phyloP scores from a whole-genome alignment of 176 grass and related monocot genomes.

The Carex myosuroides region DNA sequence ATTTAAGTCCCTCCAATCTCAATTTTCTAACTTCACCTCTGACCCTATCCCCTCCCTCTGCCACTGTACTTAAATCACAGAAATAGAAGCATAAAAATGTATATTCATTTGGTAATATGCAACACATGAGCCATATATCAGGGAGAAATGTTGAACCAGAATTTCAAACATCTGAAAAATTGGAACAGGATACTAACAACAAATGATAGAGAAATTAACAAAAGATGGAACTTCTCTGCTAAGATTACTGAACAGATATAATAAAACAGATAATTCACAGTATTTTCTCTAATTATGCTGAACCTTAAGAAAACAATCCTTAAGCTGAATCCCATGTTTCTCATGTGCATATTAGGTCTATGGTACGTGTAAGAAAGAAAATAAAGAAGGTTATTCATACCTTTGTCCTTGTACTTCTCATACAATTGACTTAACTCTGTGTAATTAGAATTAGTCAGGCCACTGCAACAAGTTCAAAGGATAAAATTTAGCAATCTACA shows the following conservation, averaged over 20 bases:
- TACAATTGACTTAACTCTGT: conserved; percentile 37
- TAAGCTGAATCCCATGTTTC: background rate
- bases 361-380: background rate
- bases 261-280: background rate
- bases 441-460: conserved; percentile 54
- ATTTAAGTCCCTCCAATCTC: no score
- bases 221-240: background rate
- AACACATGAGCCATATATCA: background rate
- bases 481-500: background rate
- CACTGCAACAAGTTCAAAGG: conserved; percentile 33
- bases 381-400: conserved; percentile 2
- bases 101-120: background rate
- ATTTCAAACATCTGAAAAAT: background rate
- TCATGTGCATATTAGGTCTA: background rate
- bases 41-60: no score
- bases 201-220: background rate
- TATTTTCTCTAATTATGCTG: background rate
- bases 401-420: conserved; percentile 37
- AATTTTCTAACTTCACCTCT: no score
- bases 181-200: background rate
- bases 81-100: background rate
- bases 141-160: background rate
- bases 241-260: background rate
- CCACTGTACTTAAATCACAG: background rate
- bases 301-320: background rate